phyloP scores from a whole-genome alignment of 2,329 filamentous ascomycete genomes.

The Knufia fluminis region DNA sequence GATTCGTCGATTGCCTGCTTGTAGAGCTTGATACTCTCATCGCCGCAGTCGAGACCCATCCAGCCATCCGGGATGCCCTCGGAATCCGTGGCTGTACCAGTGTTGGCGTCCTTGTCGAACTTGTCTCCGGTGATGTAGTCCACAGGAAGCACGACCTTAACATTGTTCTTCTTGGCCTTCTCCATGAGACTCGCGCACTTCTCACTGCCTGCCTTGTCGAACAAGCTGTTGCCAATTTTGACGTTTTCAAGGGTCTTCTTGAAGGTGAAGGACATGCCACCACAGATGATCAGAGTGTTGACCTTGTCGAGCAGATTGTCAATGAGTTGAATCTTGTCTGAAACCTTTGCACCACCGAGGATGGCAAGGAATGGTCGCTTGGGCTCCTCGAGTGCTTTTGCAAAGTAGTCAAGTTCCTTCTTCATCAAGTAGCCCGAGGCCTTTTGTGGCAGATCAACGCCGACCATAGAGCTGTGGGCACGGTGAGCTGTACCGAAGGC shows the following conservation, averaged over 20 bases:
- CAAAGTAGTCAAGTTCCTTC: slow-evolving; percentile 99
- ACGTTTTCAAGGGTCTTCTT: slow-evolving; percentile 96
- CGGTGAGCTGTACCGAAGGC: slow-evolving; percentile 98
- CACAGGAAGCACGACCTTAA: slow-evolving; percentile 87
- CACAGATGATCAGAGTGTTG: slow-evolving; percentile 91
- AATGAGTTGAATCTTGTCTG: slow-evolving; percentile 99
- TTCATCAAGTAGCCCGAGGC: slow-evolving; percentile 98
- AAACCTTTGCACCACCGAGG: slow-evolving; percentile 95
- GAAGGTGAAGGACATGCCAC: slow-evolving; percentile 99
- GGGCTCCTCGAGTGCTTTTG: slow-evolving; percentile 85
- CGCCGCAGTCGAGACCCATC: slow-evolving; percentile 94
- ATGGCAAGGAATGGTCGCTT: slow-evolving; percentile 97
- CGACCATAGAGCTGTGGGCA: slow-evolving; percentile 98
- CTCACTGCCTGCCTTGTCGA: slow-evolving; percentile 89
- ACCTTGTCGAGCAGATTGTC: slow-evolving; percentile 98
- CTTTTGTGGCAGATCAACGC: slow-evolving; percentile 89
- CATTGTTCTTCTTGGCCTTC: slow-evolving; percentile 94
- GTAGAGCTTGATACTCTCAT: slow-evolving; percentile 80
- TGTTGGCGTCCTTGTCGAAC: slow-evolving; percentile 76
- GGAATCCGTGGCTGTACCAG: slow-evolving; percentile 71
- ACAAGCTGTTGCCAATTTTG: slow-evolving; percentile 81
- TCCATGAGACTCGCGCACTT: slow-evolving; percentile 78
- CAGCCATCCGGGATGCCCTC: slow-evolving; percentile 91
- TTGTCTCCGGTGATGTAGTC: slow-evolving; percentile 97
- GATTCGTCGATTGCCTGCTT: slow-evolving; percentile 76